Conservation (phyloP, 345 rosid species). For the Arabidopsis suecica region DNA sequence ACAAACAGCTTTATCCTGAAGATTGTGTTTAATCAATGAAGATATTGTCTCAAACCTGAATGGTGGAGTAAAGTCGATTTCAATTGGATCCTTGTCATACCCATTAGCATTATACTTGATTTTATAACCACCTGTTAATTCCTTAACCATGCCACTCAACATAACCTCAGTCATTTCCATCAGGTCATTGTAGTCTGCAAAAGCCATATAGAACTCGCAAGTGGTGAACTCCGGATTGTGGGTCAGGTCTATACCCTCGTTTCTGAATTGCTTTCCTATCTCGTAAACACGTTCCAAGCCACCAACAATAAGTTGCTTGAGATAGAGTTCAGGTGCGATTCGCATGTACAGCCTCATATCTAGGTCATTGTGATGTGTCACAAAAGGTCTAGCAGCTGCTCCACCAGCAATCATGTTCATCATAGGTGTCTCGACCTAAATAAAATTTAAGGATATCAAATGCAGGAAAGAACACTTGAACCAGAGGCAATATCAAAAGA, state of each 20-base stretch:
- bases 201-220: constrained; percentile 99
- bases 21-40: constrained; percentile 10
- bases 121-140: constrained; percentile 87
- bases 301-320: constrained; percentile 92
- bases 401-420: constrained; percentile 99
- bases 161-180: constrained; percentile 87
- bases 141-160: constrained; percentile 96
- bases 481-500: not conserved
- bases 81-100: constrained; percentile 83
- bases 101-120: constrained; percentile 91
- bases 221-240: constrained; percentile 99
- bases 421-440: constrained; percentile 96
- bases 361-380: constrained; percentile 91
- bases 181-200: constrained; percentile 89
- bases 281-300: constrained; percentile 92
- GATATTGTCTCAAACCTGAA: constrained; percentile 62
- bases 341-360: constrained; percentile 92
- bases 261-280: constrained; percentile 96
- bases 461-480: not conserved
- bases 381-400: constrained; percentile 96
- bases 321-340: constrained; percentile 93
- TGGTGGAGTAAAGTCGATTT: constrained; percentile 95
- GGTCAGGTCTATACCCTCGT: constrained; percentile 97
- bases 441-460: not conserved
- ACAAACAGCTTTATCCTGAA: not conserved